These are phyloP conservation scores for Agrocybe praecox DNA, from an alignment of 768 basidiomycete species.

Conservation along the genomic window DNA sequence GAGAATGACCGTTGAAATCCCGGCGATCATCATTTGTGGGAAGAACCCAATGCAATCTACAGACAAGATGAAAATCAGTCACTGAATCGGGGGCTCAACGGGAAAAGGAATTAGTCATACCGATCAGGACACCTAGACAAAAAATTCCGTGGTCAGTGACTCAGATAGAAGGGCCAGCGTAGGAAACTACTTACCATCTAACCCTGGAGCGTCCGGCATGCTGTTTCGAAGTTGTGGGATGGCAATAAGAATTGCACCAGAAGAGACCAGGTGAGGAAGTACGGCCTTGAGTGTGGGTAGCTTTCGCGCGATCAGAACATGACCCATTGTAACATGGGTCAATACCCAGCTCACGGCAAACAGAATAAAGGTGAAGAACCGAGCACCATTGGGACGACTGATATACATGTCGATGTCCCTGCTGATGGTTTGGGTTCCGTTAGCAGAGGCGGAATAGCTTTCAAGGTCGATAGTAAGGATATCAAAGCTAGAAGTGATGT, in stretches of 20 bases:
- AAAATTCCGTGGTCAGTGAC: background rate
- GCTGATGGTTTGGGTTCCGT: slow-evolving; percentile 29
- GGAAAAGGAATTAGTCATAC: slow-evolving; percentile 26
- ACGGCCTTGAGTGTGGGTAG: slow-evolving; percentile 29
- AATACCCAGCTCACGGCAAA: slow-evolving; percentile 56
- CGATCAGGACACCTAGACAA: slow-evolving; percentile 46
- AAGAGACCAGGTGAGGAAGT: slow-evolving; percentile 39
- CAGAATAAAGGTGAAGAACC: slow-evolving; percentile 44
- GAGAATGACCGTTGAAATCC: slow-evolving; percentile 40
- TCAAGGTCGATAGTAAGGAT: slow-evolving; percentile 39
- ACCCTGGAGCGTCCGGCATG: slow-evolving; percentile 60
- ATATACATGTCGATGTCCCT: slow-evolving; percentile 50
- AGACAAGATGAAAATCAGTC: background rate
- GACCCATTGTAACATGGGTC: slow-evolving; percentile 51
- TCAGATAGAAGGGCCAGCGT: background rate
- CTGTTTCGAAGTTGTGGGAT: slow-evolving; percentile 53
- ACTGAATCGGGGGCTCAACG: background rate
- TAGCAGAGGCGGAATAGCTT: slow-evolving; percentile 24
- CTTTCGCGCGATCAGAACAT: slow-evolving; percentile 44
- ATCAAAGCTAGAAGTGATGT: slow-evolving; percentile 48
- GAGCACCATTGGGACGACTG: slow-evolving; percentile 44
- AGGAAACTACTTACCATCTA: slow-evolving; percentile 36
- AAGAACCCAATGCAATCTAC: slow-evolving; percentile 59
- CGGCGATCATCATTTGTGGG: slow-evolving; percentile 56
- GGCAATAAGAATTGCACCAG: slow-evolving; percentile 42